Percentiles rank a stretch among this genome's conserved stretches.
Evolutionary conservation across 2,329 filamentous ascomycete species (phyloP).

Genomic region (Xylaria sp.): DNA sequence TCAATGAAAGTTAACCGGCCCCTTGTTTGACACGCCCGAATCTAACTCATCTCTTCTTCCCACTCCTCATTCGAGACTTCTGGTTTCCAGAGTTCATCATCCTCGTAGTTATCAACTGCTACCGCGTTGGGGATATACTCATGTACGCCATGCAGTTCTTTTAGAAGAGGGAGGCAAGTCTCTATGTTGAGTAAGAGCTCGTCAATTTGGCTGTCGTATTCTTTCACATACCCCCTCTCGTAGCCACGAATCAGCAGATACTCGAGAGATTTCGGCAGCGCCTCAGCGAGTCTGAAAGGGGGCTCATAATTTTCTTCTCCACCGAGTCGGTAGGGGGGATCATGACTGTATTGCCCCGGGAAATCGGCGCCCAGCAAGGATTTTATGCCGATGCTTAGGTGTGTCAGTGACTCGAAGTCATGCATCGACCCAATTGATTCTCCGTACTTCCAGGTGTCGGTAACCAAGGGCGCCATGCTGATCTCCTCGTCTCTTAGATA

Average conservation of each 20-base stretch:
- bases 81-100: slow-evolving; percentile 1
- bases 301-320: not conserved
- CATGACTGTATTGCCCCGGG: not conserved
- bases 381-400: slow-evolving; percentile 13
- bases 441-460: slow-evolving; percentile 7
- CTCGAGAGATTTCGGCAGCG: slow-evolving; percentile 11
- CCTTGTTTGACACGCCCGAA: not conserved
- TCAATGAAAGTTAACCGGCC: not conserved
- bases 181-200: not conserved
- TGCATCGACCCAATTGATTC: slow-evolving; percentile 13
- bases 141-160: slow-evolving; percentile 13
- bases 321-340: slow-evolving; percentile 12
- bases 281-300: slow-evolving; percentile 9
- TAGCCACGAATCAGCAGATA: slow-evolving; percentile 17
- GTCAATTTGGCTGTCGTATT: slow-evolving; percentile 6
- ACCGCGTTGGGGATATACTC: slow-evolving; percentile 2
- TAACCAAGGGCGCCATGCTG: not conserved
- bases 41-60: not conserved
- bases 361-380: not conserved
- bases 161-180: slow-evolving; percentile 9
- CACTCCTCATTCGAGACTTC: not conserved
- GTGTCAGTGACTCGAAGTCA: slow-evolving; percentile 17
- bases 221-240: not conserved
- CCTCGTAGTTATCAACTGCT: not conserved
- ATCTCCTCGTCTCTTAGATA: slow-evolving; percentile 6